Conservation (phyloP, 257 asterid species). For the Solanum arcanum region DNA sequence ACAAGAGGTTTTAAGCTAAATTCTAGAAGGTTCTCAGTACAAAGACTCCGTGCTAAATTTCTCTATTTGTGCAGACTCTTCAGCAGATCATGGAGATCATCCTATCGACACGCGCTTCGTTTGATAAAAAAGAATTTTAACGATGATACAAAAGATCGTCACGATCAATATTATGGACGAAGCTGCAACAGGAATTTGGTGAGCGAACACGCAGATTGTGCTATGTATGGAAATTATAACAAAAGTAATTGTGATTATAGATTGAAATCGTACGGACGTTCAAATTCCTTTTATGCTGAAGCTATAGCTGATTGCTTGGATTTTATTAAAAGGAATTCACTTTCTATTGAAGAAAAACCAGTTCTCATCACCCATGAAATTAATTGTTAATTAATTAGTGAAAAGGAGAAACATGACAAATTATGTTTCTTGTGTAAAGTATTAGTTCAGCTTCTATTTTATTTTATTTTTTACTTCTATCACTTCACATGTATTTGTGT, state of each 20-base stretch:
- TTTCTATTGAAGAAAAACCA: conserved; percentile 38
- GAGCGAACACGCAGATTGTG: neutral
- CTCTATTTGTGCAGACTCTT: conserved; percentile 15
- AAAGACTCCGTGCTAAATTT: conserved; percentile 20
- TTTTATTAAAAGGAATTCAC: conserved; percentile 44
- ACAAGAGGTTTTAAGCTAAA: conserved; percentile 30
- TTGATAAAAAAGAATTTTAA: conserved; percentile 1
- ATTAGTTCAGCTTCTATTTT: neutral
- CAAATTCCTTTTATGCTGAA: conserved; percentile 47
- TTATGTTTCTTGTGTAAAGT: neutral
- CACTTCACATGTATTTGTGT: neutral
- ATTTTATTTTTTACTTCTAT: neutral
- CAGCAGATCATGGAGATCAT: conserved; percentile 7
- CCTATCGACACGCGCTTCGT: conserved; percentile 11
- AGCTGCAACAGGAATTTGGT: conserved; percentile 1
- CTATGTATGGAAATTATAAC: neutral
- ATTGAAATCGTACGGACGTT: conserved; percentile 14
- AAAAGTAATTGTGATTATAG: neutral
- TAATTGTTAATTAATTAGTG: neutral
- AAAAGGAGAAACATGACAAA: neutral
- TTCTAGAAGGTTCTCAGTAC: conserved; percentile 27
- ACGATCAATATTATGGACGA: neutral
- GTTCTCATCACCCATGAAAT: conserved; percentile 1
- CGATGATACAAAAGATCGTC: neutral
- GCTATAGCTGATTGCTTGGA: conserved; percentile 55